Conservation (phyloP, 2,329 filamentous ascomycete genomes). For the Penicillium glabrum region DNA sequence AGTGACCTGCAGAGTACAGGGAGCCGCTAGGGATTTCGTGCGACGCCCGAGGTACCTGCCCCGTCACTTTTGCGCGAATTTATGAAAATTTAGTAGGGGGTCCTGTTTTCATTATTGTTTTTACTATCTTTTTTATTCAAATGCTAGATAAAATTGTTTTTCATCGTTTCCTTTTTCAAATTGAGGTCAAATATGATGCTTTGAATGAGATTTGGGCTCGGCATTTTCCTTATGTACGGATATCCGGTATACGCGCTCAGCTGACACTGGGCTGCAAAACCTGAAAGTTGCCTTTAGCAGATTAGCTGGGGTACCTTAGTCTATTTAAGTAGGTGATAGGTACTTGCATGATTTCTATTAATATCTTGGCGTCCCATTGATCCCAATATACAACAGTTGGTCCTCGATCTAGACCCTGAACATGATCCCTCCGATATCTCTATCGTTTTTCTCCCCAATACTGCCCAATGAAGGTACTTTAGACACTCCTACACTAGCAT, state of each 20-base stretch:
- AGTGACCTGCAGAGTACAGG: slow-evolving; percentile 8
- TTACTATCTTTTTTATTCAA: neutral
- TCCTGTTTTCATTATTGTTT: neutral
- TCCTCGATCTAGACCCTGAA: neutral
- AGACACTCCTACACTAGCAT: neutral
- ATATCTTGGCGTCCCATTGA: neutral
- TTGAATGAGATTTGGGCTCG: neutral
- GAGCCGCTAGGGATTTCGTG: neutral
- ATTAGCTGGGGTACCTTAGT: neutral
- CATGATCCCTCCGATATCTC: neutral
- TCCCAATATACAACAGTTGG: neutral
- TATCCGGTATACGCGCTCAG: neutral
- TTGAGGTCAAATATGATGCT: neutral
- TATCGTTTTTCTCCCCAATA: neutral
- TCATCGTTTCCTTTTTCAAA: neutral
- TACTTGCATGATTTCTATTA: neutral
- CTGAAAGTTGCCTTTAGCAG: neutral
- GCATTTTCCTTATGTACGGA: neutral
- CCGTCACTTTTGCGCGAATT: slow-evolving; percentile 4
- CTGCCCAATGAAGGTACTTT: neutral
- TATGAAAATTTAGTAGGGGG: neutral
- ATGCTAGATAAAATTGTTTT: neutral
- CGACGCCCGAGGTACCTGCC: slow-evolving; percentile 1
- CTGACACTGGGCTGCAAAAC: neutral
- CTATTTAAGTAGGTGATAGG: neutral